Base-by-base conservation (phyloP, 164 flowering plant genomes). In the Chloranthus sessilifolius region DNA sequence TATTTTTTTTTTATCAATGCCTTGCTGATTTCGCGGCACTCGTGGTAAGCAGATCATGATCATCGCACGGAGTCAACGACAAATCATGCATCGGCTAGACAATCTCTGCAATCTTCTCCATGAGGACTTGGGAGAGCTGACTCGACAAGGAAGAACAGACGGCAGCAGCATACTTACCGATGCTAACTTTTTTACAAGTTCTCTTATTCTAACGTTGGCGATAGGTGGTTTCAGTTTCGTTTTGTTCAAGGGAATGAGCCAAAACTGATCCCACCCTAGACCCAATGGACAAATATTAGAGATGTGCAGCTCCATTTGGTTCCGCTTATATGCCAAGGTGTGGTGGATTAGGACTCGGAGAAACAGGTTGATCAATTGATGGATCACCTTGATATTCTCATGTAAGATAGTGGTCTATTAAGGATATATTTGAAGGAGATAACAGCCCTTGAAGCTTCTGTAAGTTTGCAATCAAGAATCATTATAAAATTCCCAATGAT, bases 61-160 rank as follows among this genome's bases (percentile, higher is more conserved):
- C 36, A 64, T 90, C 34, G 56, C 74, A 0, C 74, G 95, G 10
- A 76, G 83, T 11, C 98, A 91, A 47, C 78, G 88, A 1, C 90
- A 85, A 66, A 58, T 83, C 23, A 77, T 83, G 79, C 95, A 80
- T 57, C 95, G 76, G 61, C 53, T 91, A 29, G 96, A 88, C 56
- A 83, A 68, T 28, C 80, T 91, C 14, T 61, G 71, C 68, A 81
- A 37, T 55, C 68, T 79, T 54, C 60, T 91, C 10, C 82, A 70
- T 21, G 85, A 78, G 48, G 80, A 58, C 51, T n/a, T 51, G 45
- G 77, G 67, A 8, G 84, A 73, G 47, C 60, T 38, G 42, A 27
- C 72, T 37, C 81, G 61, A 16, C 76, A 68, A 47, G 82, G 55
- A 44, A 70, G 70, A 52, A 59, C 41, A 52, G 59, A 28, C 53